These are phyloP conservation scores for Phanerochaete carnosa DNA, from an alignment of 768 basidiomycete genomes.

Conservation along the genomic window DNA sequence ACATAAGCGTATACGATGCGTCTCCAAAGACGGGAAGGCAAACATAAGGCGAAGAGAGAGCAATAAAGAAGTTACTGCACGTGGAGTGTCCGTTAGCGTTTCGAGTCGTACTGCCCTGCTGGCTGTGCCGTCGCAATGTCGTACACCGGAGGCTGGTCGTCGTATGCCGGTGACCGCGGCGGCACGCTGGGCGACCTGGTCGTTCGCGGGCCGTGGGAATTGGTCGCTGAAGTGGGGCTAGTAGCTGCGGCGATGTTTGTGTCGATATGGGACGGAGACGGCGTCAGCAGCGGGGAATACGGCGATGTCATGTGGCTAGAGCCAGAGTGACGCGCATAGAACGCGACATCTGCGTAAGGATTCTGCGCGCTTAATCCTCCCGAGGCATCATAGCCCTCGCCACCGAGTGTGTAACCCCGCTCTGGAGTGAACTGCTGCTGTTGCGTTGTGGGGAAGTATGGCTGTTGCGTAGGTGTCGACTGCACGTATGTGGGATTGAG, in stretches of 20 bases:
- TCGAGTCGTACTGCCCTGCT: constrained; percentile 54
- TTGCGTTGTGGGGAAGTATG: constrained; percentile 12
- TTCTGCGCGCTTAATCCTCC: constrained; percentile 24
- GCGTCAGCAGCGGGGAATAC: constrained; percentile 12
- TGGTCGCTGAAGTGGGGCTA: constrained; percentile 3
- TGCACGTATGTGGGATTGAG: constrained; percentile 9
- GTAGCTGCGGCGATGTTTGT: neutral
- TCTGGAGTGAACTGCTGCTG: constrained; percentile 31
- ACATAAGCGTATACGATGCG: neutral
- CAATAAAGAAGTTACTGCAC: neutral
- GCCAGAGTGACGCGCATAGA: constrained; percentile 3
- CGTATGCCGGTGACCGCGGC: constrained; percentile 25
- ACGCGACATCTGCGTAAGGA: neutral
- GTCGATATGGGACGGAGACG: constrained; percentile 7
- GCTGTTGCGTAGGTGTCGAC: constrained; percentile 15
- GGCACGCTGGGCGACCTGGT: constrained; percentile 9
- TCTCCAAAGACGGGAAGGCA: neutral
- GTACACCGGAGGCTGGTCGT: constrained; percentile 67
- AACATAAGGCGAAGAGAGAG: neutral
- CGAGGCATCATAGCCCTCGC: constrained; percentile 52
- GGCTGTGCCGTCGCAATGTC: constrained; percentile 49
- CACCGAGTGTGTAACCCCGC: constrained; percentile 55
- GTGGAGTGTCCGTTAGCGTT: constrained; percentile 15
- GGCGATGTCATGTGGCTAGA: constrained; percentile 8
- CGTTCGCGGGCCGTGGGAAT: constrained; percentile 17